Evolutionary conservation across 257 asterid genomes (phyloP), one percentile per base, ranked within the genome.

Genomic region (Przewalskia tangutica): DNA sequence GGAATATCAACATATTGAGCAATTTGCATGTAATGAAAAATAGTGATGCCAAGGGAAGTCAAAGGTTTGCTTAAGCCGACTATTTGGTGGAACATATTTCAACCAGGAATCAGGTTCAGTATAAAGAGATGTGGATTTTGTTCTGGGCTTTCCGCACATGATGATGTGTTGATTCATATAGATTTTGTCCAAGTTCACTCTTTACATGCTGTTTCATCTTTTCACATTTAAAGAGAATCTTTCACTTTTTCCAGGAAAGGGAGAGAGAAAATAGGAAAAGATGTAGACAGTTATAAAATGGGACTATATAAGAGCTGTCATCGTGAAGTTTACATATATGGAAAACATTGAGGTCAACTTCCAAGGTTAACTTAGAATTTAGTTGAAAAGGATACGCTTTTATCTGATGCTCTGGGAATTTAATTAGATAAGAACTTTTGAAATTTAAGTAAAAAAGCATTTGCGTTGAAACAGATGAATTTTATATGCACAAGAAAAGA

Each of bases 71-170:
- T 75, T 50, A 51, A 16, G 63, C 60, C 3, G 16, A 32, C 27
- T 13, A 32, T 13, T 23, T 50, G 80, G 32, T 7, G 80, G 80
- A 51, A 23, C 40, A 73, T 20, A 20, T 75, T 75, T 75, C 80
- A 75, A 75, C 63, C 63, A 3, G 80, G 80, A 75, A 75, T 75
- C 80, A 27, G 48, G 63, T 75, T 75, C 80, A 9, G 59, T 13
- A 75, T 50, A 75, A 75, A 75, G 63, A 75, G 20, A 75, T 27
- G 27, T 50, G 27, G 62, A 75, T 27, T 27, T 14, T 75, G 46
- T 32, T 75, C 80, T 0, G 18, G 18, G 20, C 63, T 75, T 50
- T 50, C 80, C 16, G 63, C 46, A 2, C 63, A 75, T 14, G 80
- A 75, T 75, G 62, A 0, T 75, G 60, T 75, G 16, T 6, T 75